Percentiles rank a stretch among this genome's conserved stretches.
These are phyloP conservation scores for Vinca minor DNA, from an alignment of 257 asterid species.

Conservation along the genomic window DNA sequence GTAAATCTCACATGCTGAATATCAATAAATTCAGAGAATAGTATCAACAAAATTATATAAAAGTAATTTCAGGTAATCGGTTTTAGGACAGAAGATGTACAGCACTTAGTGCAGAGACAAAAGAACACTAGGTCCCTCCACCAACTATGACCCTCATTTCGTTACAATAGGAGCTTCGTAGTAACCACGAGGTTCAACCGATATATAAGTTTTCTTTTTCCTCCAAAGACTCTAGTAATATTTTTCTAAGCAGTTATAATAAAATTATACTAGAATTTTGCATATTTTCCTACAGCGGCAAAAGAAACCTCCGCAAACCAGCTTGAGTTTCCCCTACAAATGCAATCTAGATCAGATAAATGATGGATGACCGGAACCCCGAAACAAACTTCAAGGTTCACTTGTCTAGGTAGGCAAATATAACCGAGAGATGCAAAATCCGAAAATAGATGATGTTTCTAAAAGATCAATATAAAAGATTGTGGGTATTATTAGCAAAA, in stretches of 20 bases:
- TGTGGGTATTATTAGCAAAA: too few species aligned
- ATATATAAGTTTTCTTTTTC: not conserved
- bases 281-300: not conserved
- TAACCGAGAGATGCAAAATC: too few species aligned
- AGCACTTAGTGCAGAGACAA: not conserved
- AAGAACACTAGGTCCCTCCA: not conserved
- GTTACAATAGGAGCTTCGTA: not conserved
- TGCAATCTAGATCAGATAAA: slow-evolving; percentile 3
- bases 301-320: not conserved
- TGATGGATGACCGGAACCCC: not conserved
- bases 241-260: slow-evolving; percentile 1
- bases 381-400: slow-evolving; percentile 12
- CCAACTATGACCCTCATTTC: not conserved
- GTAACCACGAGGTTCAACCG: not conserved
- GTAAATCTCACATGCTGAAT: not conserved
- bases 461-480: too few species aligned
- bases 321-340: not conserved
- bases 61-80: not conserved
- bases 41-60: not conserved
- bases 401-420: not conserved
- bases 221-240: not conserved
- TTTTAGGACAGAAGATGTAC: not conserved
- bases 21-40: not conserved
- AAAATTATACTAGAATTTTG: not conserved
- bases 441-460: too few species aligned